phyloP scores from a whole-genome alignment of 768 basidiomycete species.

The Boletus tomentosulus region DNA sequence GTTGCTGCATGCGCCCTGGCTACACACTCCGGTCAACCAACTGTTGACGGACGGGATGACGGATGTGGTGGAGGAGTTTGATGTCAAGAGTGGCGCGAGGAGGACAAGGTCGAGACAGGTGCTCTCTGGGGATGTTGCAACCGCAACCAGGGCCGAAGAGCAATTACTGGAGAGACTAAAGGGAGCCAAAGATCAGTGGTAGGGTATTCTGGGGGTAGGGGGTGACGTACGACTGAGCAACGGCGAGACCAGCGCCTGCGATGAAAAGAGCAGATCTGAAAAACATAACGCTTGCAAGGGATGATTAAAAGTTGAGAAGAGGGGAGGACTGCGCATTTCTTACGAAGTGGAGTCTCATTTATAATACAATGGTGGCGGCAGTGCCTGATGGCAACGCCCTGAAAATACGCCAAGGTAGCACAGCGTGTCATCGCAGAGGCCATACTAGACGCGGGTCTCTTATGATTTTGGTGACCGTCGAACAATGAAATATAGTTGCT shows the following conservation, averaged over 20 bases:
- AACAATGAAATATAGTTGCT: too few species aligned
- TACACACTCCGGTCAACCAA: constrained; percentile 61
- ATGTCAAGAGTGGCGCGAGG: constrained; percentile 26
- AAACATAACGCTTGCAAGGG: constrained; percentile 21
- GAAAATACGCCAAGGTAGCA: background rate
- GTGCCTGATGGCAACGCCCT: background rate
- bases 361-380: constrained; percentile 4
- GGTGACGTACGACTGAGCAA: constrained; percentile 44
- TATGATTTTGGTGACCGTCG: too few species aligned
- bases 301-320: background rate
- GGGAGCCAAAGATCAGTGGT: background rate
- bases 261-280: constrained; percentile 23
- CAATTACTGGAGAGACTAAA: constrained; percentile 36
- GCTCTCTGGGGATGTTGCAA: constrained; percentile 37
- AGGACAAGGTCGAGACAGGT: constrained; percentile 40
- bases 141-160: constrained; percentile 38
- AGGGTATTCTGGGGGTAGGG: background rate
- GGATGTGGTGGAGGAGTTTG: constrained; percentile 27
- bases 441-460: too few species aligned
- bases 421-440: background rate
- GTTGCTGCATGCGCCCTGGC: constrained; percentile 52
- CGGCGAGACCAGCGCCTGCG: constrained; percentile 32
- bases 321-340: constrained; percentile 8
- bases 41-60: constrained; percentile 44
- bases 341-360: constrained; percentile 5